phyloP scores from a whole-genome alignment of 2,329 filamentous ascomycete genomes.

The Aspergillus sclerotialis region DNA sequence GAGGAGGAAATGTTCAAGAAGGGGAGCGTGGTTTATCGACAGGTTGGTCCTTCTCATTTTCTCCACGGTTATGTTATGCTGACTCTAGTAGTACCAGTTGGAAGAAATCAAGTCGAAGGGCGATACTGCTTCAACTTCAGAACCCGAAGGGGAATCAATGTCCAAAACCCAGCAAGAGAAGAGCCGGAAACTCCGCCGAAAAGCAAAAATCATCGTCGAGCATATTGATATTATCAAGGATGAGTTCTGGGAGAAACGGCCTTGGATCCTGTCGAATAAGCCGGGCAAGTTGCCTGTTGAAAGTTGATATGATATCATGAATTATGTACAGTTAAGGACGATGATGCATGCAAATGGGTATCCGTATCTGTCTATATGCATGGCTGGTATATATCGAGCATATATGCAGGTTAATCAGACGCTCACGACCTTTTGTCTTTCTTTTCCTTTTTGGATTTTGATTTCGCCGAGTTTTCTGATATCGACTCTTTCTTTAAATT shows the following conservation, averaged over 20 bases:
- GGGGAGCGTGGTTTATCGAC: slow-evolving; percentile 81
- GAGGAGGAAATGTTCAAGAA: slow-evolving; percentile 90
- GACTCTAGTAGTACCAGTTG: slow-evolving; percentile 55
- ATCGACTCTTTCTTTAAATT: slow-evolving; percentile 18
- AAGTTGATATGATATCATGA: slow-evolving; percentile 1
- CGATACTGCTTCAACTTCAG: slow-evolving; percentile 1
- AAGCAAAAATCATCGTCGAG: slow-evolving; percentile 72
- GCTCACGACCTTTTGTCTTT: slow-evolving; percentile 17
- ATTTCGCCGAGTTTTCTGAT: slow-evolving; percentile 30
- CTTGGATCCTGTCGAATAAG: slow-evolving; percentile 74
- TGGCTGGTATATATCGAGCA: slow-evolving; percentile 1
- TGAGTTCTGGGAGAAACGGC: slow-evolving; percentile 82
- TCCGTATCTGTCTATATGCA: too few relatives aligned
- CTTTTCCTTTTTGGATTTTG: slow-evolving; percentile 43
- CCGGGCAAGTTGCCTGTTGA: slow-evolving; percentile 61
- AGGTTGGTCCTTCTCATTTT: slow-evolving; percentile 43
- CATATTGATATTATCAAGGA: slow-evolving; percentile 94
- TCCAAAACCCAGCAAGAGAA: slow-evolving; percentile 80
- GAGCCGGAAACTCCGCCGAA: slow-evolving; percentile 70
- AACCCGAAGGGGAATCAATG: slow-evolving; percentile 37
- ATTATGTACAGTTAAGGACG: too few relatives aligned
- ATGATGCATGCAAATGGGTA: slow-evolving; percentile 32
- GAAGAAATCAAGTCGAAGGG: slow-evolving; percentile 47
- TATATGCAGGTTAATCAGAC: background rate
- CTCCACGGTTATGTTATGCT: background rate